Conservation (phyloP, 2,329 filamentous ascomycete genomes). For the Elsinoe fawcettii region DNA sequence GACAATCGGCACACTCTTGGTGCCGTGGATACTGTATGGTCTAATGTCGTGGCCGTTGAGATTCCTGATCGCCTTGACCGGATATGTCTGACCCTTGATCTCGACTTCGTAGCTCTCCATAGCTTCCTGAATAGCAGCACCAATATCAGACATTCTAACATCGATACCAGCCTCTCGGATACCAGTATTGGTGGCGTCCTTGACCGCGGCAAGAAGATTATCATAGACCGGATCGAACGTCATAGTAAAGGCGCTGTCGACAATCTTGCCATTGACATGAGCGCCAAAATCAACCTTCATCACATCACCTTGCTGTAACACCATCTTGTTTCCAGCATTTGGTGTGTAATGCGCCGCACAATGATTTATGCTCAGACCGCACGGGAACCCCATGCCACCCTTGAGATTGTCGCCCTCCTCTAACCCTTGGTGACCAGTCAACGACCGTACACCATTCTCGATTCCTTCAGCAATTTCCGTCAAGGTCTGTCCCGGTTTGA, state of each 20-base stretch:
- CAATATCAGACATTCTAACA: constrained; percentile 47
- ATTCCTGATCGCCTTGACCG: constrained; percentile 49
- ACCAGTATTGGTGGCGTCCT: constrained; percentile 62
- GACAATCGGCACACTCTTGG: constrained; percentile 49
- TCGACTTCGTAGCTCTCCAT: constrained; percentile 57
- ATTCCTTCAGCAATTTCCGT: constrained; percentile 46
- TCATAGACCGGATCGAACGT: constrained; percentile 69
- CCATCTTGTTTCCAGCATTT: constrained; percentile 56
- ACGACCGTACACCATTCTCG: constrained; percentile 46
- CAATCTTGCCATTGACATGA: constrained; percentile 70
- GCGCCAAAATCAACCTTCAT: constrained; percentile 80
- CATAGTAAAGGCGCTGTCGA: constrained; percentile 74
- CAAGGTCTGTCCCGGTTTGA: constrained; percentile 45
- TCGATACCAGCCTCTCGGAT: constrained; percentile 49
- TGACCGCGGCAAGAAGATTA: constrained; percentile 63
- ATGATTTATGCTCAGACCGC: constrained; percentile 48
- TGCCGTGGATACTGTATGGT: constrained; percentile 49
- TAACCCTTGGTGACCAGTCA: constrained; percentile 45
- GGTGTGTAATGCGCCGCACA: constrained; percentile 50
- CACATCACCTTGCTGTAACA: constrained; percentile 66
- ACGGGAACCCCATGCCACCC: constrained; percentile 50
- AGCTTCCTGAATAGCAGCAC: constrained; percentile 51
- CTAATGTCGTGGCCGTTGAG: constrained; percentile 50
- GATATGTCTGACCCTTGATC: constrained; percentile 45
- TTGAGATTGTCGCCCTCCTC: constrained; percentile 45